phyloP scores from a whole-genome alignment of 371 early-diverging fungal species.

The Coemansia linderi region DNA sequence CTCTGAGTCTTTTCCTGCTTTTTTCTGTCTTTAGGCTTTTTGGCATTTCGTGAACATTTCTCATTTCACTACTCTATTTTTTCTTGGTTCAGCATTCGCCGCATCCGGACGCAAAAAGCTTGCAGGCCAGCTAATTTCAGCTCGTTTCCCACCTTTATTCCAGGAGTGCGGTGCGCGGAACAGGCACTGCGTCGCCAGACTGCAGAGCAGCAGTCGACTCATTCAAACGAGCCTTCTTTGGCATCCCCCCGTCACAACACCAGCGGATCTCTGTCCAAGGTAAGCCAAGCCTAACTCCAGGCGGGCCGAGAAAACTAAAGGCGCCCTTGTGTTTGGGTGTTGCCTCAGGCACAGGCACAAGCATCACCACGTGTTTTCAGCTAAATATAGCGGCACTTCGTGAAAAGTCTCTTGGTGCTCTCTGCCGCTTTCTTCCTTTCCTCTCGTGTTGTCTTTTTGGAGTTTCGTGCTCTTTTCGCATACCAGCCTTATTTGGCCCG shows the following conservation, averaged over 20 bases:
- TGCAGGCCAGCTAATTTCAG: not conserved
- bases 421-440: not conserved
- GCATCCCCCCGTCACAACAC: not conserved
- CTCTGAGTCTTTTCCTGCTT: not conserved
- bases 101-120: not conserved
- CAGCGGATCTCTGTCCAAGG: not conserved
- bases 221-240: not conserved
- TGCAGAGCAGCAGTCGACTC: not conserved
- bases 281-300: not conserved
- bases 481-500: not conserved
- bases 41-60: not conserved
- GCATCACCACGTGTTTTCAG: not conserved
- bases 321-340: not conserved
- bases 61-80: not conserved
- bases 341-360: not conserved
- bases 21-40: not conserved
- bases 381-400: not conserved
- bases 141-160: not conserved
- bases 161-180: not conserved
- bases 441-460: slow-evolving; percentile 9
- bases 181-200: slow-evolving; percentile 1
- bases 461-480: slow-evolving; percentile 6
- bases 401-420: not conserved
- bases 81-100: not conserved
- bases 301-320: not conserved